Base-by-base conservation (phyloP, 2,329 filamentous ascomycete species). In the Aspergillus neotritici region DNA sequence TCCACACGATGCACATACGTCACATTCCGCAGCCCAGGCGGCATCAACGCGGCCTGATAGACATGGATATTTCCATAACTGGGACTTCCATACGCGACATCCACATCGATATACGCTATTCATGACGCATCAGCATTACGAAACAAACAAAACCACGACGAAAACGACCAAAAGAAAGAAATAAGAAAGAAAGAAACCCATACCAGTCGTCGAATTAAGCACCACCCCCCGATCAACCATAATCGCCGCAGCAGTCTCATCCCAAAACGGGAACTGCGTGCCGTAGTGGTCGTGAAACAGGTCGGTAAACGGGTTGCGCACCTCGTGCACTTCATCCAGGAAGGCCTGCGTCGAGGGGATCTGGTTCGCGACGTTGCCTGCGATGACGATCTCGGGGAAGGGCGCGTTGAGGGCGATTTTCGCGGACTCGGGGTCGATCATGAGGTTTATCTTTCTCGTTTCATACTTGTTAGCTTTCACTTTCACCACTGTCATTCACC, bases 371-470 rank as follows among this genome's bases (percentile, higher is more conserved):
- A 65, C 68, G 46, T 74, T 73, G 3, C 70, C 68, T 10, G 65
- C 69, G 43, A 75, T 62, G 21, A 66, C 62, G 42, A 72, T 75
- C 31, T 66, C 67, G 5, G 69, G 69, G 49, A 74, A 76, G 25
- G 64, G 54, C 5, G 74, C 71, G 1, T 67, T 73, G 13, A 77
- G 51, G 0, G 71, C 71, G 38, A 75, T 74, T 49, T 75, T 74
- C 13, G 71, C 61, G 3, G 67, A 70, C 55, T 76, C 73, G 1
- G 73, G 72, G 40, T 77, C 73, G 32, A 74, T 68, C 63, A 74
- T 75, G 2, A 75, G 55, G 55, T 76, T 77, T 54, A 75, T 72
- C 52, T 58, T 13, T n/a, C n/a, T n/a, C n/a, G n/a, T n/a, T n/a
- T n/a, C 5, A 35, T 9, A n/a, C 48, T 72, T 57, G 48, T 61